Conservation (phyloP, 495 filamentous ascomycete species). For the Filosporella fistucella region DNA sequence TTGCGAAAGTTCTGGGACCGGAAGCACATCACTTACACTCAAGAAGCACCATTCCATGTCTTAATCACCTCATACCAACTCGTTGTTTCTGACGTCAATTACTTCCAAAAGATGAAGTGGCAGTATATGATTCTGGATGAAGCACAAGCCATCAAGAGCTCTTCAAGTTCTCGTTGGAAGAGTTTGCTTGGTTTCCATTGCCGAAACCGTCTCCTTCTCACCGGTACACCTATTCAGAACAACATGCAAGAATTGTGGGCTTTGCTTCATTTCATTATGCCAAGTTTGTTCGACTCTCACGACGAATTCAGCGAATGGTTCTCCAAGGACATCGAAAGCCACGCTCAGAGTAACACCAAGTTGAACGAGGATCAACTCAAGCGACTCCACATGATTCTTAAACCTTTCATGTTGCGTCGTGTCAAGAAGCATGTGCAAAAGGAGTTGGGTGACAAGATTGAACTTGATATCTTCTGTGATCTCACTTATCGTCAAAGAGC, state of each 20-base stretch:
- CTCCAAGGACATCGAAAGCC: conserved; percentile 98
- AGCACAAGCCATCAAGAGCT: conserved; percentile 98
- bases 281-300: conserved; percentile 94
- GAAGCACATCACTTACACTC: conserved; percentile 91
- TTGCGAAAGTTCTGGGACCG: conserved; percentile 98
- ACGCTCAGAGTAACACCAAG: conserved; percentile 97
- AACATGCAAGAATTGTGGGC: conserved; percentile 99
- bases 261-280: conserved; percentile 98
- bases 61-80: conserved; percentile 96
- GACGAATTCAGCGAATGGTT: conserved; percentile 99
- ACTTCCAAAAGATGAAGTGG: conserved; percentile 98
- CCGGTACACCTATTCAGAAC: conserved; percentile 97
- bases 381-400: conserved; percentile 97
- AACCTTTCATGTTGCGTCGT: conserved; percentile 98
- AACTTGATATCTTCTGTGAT: conserved; percentile 93
- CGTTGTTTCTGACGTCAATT: conserved; percentile 89
- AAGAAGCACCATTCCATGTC: conserved; percentile 91
- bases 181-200: conserved; percentile 89
- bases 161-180: conserved; percentile 95
- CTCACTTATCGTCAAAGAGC: conserved; percentile 97
- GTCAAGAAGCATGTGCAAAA: conserved; percentile 99
- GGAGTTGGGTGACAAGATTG: conserved; percentile 97
- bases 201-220: conserved; percentile 89
- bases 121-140: conserved; percentile 99
- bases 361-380: conserved; percentile 96